Base-by-base conservation (phyloP, 495 filamentous ascomycete genomes). In the Aspergillus biplanus region DNA sequence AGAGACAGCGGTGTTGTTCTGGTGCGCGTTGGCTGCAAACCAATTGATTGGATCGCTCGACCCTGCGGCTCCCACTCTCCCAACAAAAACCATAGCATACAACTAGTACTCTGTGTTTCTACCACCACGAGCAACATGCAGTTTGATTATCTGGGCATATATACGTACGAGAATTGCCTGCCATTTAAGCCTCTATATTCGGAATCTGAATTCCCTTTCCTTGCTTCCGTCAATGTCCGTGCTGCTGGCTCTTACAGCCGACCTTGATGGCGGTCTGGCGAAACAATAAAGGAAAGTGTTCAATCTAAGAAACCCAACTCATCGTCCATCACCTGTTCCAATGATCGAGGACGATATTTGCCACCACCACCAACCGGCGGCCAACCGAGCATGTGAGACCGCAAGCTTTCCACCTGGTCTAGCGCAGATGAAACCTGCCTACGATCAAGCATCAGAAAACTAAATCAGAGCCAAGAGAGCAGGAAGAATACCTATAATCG, bases 241-340 rank as follows among this genome's bases (percentile, higher is more conserved):
- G 21, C 21, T 27, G 21, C 21, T 27, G 21, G 21, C 21, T 27
- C 39, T 11, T 13, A 44, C 52, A n/a, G 32, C 32, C 21, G 21
- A 55, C 15, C 32, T 33, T 33, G 12, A 4, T 55, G n/a, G 15
- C 52, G 7, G 8, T 44, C 12, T 15, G 4, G 6, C 16, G 11
- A 44, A 50, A 54, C 16, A 44, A 12, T 48, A 7, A 9, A 53
- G 33, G 39, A 11, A 32, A 32, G n/a, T 8, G 34, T 58, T 67
- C 59, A 86, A 71, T 87, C 85, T 64, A 86, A 68, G 62, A 82
- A 86, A 0, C 85, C 84, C 79, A 86, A 72, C 67, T 86, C 84
- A 54, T 85, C 82, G 46, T 82, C 80, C 75, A 87, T 78, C 11
- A 85, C 80, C 15, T 80, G 80, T 12, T 75, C 75, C 31, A 86